Conservation (phyloP, 331 rosid species). For the Ulmus americana region DNA sequence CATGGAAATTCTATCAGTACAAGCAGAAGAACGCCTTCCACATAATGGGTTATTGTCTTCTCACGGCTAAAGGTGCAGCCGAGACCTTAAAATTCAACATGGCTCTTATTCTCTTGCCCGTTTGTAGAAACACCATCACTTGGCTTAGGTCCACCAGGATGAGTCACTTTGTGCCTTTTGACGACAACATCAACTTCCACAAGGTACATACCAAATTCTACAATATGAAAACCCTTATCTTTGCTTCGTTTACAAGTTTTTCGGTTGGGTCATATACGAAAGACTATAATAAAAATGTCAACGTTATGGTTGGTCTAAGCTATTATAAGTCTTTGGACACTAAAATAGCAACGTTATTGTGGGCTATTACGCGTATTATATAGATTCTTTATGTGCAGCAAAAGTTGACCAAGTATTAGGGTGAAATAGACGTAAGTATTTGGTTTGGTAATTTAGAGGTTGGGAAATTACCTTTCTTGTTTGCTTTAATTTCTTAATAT, state of each 20-base stretch:
- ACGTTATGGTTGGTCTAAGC: background rate
- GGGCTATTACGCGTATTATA: background rate
- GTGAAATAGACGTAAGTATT: background rate
- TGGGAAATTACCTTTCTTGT: background rate
- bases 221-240: background rate
- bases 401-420: conserved; percentile 1
- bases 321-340: background rate
- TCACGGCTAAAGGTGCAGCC: conserved; percentile 80
- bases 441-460: background rate
- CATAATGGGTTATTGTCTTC: conserved; percentile 85
- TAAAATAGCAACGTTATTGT: background rate
- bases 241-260: conserved; percentile 15
- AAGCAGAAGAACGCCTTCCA: conserved; percentile 46
- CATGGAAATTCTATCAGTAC: conserved; percentile 83
- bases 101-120: conserved; percentile 87
- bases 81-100: conserved; percentile 95
- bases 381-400: background rate
- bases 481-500: background rate
- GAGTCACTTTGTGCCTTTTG: conserved; percentile 62
- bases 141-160: conserved; percentile 82
- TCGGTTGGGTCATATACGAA: background rate
- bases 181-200: conserved; percentile 96
- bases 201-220: conserved; percentile 47
- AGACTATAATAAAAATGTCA: conserved; percentile 11
- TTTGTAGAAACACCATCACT: conserved; percentile 89